Percentiles rank a stretch among this genome's conserved stretches.
phyloP scores from a whole-genome alignment of 164 flowering plant genomes.

The Umbellularia californica region DNA sequence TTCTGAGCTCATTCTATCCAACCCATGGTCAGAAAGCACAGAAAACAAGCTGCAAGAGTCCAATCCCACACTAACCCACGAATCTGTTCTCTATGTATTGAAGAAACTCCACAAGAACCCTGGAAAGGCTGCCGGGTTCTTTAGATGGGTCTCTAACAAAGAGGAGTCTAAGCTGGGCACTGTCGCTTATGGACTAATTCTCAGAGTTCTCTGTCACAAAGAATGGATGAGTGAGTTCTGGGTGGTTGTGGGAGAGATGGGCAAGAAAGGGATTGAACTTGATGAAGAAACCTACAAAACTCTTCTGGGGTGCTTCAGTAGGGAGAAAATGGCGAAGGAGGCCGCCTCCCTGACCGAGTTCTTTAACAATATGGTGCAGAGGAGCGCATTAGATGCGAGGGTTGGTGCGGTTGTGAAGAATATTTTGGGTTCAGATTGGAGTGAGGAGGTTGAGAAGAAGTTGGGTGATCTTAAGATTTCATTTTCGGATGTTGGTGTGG shows the following conservation, averaged over 20 bases:
- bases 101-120: constrained; percentile 53
- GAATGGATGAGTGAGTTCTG: constrained; percentile 63
- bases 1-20: constrained; percentile 34
- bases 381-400: constrained; percentile 32
- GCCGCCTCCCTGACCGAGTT: constrained; percentile 43
- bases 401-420: constrained; percentile 37
- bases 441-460: constrained; percentile 38
- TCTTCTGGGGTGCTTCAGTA: constrained; percentile 28
- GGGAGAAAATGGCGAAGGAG: constrained; percentile 44
- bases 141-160: constrained; percentile 50
- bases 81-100: constrained; percentile 55
- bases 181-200: constrained; percentile 47
- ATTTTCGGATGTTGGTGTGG: constrained; percentile 48
- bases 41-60: constrained; percentile 34
- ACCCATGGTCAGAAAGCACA: constrained; percentile 51
- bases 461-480: constrained; percentile 36
- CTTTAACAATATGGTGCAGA: constrained; percentile 39
- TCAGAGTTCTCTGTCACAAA: constrained; percentile 43
- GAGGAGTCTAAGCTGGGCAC: constrained; percentile 46
- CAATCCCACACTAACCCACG: constrained; percentile 39
- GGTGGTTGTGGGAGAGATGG: constrained; percentile 47
- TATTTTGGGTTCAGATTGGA: constrained; percentile 45
- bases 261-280: constrained; percentile 52
- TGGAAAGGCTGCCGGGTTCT: constrained; percentile 42
- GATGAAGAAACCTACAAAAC: constrained; percentile 52